A percentile compares a stretch with the other conserved stretches of the same genome.
phyloP scores from a whole-genome alignment of 2,329 filamentous ascomycete species.

The Apiospora marii region DNA sequence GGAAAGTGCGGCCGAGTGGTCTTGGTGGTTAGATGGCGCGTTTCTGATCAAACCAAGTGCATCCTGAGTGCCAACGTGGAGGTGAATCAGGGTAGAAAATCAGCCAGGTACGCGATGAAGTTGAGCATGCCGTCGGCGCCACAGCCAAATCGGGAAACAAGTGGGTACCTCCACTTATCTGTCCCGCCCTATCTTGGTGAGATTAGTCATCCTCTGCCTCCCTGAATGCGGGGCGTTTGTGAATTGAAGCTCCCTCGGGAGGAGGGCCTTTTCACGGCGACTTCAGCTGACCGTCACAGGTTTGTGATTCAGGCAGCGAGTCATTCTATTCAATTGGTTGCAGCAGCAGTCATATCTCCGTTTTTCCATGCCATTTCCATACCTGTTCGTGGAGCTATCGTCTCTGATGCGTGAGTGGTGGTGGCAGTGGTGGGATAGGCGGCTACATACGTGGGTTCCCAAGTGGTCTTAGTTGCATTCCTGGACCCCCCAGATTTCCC shows the following conservation, averaged over 20 bases:
- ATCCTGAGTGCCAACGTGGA: constrained; percentile 5
- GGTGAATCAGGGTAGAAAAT: constrained; percentile 13
- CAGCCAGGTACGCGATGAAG: constrained; percentile 20
- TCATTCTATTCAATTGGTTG: not conserved
- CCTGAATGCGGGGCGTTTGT: not conserved
- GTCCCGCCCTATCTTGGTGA: constrained; percentile 16
- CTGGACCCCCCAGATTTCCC: constrained; percentile 6
- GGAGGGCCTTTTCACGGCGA: not conserved
- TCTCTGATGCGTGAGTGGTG: not conserved
- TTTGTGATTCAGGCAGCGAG: not conserved
- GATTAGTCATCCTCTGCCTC: constrained; percentile 12
- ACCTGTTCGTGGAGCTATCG: not conserved
- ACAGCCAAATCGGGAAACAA: constrained; percentile 19
- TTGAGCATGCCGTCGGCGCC: constrained; percentile 18
- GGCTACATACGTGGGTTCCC: constrained; percentile 18
- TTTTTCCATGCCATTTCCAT: not conserved
- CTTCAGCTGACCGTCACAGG: not conserved
- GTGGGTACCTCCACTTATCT: not conserved
- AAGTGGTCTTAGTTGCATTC: constrained; percentile 11
- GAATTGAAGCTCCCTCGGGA: not conserved
- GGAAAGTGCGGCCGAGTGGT: not conserved
- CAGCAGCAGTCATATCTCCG: not conserved
- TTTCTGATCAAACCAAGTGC: constrained; percentile 13
- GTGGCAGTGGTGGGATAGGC: constrained; percentile 12
- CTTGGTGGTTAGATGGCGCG: constrained; percentile 14